Evolutionary conservation across 805 yeast species (phyloP).

Genomic region (Alloascoidea africana): DNA sequence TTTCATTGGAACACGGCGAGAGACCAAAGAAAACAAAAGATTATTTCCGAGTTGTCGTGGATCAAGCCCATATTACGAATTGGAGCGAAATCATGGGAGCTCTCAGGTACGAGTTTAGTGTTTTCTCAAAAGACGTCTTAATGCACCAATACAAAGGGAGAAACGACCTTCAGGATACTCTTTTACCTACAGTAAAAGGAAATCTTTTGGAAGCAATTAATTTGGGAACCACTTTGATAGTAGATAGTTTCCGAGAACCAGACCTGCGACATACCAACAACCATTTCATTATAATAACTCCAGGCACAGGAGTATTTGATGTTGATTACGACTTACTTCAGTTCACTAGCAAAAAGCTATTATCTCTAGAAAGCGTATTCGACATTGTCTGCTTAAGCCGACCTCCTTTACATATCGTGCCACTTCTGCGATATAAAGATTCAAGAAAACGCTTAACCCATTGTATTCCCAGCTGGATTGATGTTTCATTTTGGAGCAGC

Average conservation of each 20-base stretch:
- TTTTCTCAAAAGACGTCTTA: conserved; percentile 62
- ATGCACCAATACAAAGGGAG: conserved; percentile 22
- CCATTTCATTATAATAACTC: conserved; percentile 78
- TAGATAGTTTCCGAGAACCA: conserved; percentile 67
- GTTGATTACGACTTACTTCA: conserved; percentile 69
- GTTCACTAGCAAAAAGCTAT: conserved; percentile 59
- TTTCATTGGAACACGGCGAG: conserved; percentile 43
- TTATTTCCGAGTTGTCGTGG: conserved; percentile 87
- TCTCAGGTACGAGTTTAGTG: conserved; percentile 69
- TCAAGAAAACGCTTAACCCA: conserved; percentile 35
- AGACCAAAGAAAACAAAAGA: conserved; percentile 53
- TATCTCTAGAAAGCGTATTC: conserved; percentile 70
- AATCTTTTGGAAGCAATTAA: conserved; percentile 80
- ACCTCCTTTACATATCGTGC: conserved; percentile 87
- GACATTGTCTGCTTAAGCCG: conserved; percentile 82
- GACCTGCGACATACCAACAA: conserved; percentile 83
- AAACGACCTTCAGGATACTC: conserved; percentile 40
- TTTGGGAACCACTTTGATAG: conserved; percentile 61
- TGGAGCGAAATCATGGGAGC: conserved; percentile 92
- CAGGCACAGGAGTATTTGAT: conserved; percentile 89
- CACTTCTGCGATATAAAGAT: conserved; percentile 63
- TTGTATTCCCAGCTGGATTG: conserved; percentile 92
- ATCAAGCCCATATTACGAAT: conserved; percentile 73
- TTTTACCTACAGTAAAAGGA: conserved; percentile 81
- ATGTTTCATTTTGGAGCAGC: conserved; percentile 80